A percentile compares a stretch with the other conserved stretches of the same genome.
phyloP scores from a whole-genome alignment of 2,329 filamentous ascomycete genomes.

The Ophiostoma ulmi region DNA sequence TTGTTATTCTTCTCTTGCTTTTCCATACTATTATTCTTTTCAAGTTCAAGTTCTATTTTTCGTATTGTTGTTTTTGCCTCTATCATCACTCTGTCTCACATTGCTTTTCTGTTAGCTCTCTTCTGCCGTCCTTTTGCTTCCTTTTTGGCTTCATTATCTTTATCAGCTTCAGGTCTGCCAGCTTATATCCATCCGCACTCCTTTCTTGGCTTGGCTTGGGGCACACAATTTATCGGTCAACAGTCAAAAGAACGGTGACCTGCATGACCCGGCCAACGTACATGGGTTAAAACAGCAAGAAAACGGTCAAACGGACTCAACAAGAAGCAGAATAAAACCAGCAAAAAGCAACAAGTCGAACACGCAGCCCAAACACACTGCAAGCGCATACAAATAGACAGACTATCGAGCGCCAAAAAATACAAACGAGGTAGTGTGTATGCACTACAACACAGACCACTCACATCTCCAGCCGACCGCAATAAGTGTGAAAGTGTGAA shows the following conservation, averaged over 20 bases:
- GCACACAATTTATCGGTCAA: not conserved
- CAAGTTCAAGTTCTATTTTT: not conserved
- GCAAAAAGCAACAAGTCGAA: conserved; percentile 5
- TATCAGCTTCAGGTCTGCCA: not conserved
- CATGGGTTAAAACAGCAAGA: not conserved
- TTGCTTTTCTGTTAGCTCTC: not conserved
- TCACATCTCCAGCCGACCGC: not conserved
- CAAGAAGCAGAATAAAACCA: not conserved
- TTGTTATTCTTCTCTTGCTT: not conserved
- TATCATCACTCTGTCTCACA: conserved; percentile 11
- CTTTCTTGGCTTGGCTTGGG: not conserved
- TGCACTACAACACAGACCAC: not conserved
- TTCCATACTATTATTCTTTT: not conserved
- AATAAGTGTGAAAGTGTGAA: not conserved
- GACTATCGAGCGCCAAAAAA: conserved; percentile 4
- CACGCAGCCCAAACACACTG: conserved; percentile 3
- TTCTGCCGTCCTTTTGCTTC: not conserved
- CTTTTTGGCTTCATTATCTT: conserved; percentile 4
- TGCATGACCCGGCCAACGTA: not conserved
- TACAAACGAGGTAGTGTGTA: conserved; percentile 1
- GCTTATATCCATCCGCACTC: conserved; percentile 3
- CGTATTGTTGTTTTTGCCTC: conserved; percentile 13
- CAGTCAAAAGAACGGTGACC: conserved; percentile 13
- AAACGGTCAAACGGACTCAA: not conserved
- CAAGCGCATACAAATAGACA: not conserved